Evolutionary conservation across 169 alveolate genomes (phyloP).

Genomic region (Plasmodium malariae): DNA sequence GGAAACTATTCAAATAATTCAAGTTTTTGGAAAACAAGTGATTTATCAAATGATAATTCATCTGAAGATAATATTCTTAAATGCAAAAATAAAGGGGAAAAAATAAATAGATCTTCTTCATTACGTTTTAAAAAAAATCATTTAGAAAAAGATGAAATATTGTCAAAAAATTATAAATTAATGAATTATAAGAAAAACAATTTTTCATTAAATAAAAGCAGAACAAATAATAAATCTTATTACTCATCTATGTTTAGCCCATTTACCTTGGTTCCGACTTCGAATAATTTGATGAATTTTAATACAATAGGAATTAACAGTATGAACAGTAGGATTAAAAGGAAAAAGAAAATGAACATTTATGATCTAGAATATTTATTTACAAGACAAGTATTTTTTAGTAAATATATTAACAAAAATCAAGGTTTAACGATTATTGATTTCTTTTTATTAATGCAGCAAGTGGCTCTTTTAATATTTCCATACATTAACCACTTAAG

Average conservation of each 20-base stretch:
- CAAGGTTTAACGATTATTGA: conserved; percentile 77
- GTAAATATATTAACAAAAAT: conserved; percentile 76
- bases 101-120: not conserved
- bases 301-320: conserved; percentile 45
- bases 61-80: not conserved
- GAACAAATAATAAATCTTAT: conserved; percentile 10
- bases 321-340: conserved; percentile 21
- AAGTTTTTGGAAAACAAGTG: not conserved
- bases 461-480: conserved; percentile 59
- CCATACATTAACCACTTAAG: conserved; percentile 50
- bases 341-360: conserved; percentile 69
- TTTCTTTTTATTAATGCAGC: conserved; percentile 76
- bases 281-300: conserved; percentile 52
- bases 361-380: conserved; percentile 73
- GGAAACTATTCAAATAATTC: conserved; percentile 16
- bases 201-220: not conserved
- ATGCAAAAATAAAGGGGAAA: not conserved
- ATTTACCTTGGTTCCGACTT: conserved; percentile 56
- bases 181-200: not conserved
- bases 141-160: not conserved
- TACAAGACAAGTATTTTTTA: conserved; percentile 72
- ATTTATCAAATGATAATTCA: conserved; percentile 4
- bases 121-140: not conserved
- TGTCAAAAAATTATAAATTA: not conserved
- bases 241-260: conserved; percentile 68